Base-by-base conservation (phyloP, 2,329 filamentous ascomycete species). In the Talaromyces marneffei region DNA sequence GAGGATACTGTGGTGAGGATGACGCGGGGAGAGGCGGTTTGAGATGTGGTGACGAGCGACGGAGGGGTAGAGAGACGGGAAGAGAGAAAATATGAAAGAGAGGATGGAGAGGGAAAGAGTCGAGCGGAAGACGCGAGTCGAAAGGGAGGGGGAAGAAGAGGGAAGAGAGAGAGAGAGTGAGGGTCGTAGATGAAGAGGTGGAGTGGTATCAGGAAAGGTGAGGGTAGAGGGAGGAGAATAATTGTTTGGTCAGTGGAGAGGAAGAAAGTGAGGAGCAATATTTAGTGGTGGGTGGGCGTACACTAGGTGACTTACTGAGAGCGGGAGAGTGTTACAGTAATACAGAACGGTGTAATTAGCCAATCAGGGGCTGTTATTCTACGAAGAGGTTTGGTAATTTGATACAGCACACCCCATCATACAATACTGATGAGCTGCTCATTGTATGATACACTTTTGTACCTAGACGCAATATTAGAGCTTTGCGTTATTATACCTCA, bases 81-180 rank as follows among this genome's bases (percentile, higher is more conserved):
- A 65, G 64, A 39, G 65, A 63, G 25, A 59, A 54, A 37, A 52
- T 57, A 61, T 27, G 42, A 50, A 61, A 59, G 59, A 63, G 64
- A 65, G 62, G 61, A 66, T 60, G 52, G 57, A 62, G 64, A 63
- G 66, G 66, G 63, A 61, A 63, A 63, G 60, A 35, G 62, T 60
- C 62, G 63, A 48, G 29, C 20, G 31, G 55, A 23, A 50, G 37
- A 53, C 33, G 20, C 27, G 56, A 27, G 39, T 65, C 61, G 64
- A 65, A 60, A 65, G 62, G 63, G 64, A 65, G 62, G 66, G 65
- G 63, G 53, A 33, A 39, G 60, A 64, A 62, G 63, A 63, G 61
- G 27, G 31, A 62, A 62, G 60, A 63, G 66, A 57, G 59, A 67
- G 65, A 63, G 52, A 64, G 63, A 63, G 56, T 60, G 64, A 59